Evolutionary conservation across 139 green algal species (phyloP), one percentile per base, ranked within the genome.

Genomic region (Chlorella sorokiniana): DNA sequence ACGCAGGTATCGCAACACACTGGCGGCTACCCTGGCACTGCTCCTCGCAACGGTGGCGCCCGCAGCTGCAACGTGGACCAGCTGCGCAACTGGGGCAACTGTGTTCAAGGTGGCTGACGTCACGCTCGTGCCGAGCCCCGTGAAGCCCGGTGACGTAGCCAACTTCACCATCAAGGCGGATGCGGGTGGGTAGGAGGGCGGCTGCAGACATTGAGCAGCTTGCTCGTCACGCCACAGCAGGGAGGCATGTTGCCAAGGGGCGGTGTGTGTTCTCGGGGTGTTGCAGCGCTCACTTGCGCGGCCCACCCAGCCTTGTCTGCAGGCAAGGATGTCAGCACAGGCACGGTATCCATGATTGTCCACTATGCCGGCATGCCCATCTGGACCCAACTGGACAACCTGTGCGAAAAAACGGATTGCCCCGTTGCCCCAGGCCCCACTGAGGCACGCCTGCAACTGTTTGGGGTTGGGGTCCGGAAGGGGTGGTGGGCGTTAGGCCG

Each of bases 321-420:
- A 74, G 76, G 42, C 76, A 65, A 75, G 44, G 76, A 56, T 41
- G 40, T 82, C 6, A 14, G 25, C 0, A 62, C 16, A 2, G 75
- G 75, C 16, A 35, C 56, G 1, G 75, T 81, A 3, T 41, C 59
- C 40, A 81, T 81, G 75, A 40, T 71, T 3, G 75, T 81, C 16
- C 56, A 81, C n/a, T 71, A 72, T 69, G 61, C 61, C 40, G 75
- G 59, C n/a, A 33, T 81, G 56, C 75, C 75, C 59, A 81, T 81
- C n/a, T 81, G 75, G 75, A 71, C 59, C 14, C 73, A 79, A 38
- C n/a, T 54, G 54, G 73, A 79, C 54, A 51, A 79, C 73, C 73
- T 79, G 7, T 79, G 73, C 31, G 73, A 79, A 8, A 79, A 79
- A 38, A 54, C 73, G 3, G 33, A 23, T 10, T 79, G 73, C 54